A percentile compares a stretch with the other conserved stretches of the same genome.
phyloP scores from a whole-genome alignment of 805 yeast species.

The Starmerella asiatica region DNA sequence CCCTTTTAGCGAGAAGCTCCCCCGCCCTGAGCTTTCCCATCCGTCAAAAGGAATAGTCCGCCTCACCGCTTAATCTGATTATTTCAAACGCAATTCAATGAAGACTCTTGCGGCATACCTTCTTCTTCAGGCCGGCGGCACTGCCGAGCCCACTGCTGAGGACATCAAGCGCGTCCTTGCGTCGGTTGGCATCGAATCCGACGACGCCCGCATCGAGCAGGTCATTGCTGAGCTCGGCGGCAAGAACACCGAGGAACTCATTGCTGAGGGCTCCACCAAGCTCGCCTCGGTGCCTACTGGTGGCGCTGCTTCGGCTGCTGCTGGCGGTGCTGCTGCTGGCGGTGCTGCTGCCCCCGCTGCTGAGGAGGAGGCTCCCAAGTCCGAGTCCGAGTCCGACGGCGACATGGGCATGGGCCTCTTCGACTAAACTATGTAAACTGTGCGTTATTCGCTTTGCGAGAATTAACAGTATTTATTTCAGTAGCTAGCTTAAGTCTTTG shows the following conservation, averaged over 20 bases:
- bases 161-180: slow-evolving; percentile 79
- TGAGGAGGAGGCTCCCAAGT: slow-evolving; percentile 58
- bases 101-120: slow-evolving; percentile 99
- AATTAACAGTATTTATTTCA: too few species aligned
- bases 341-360: slow-evolving; percentile 60
- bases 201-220: slow-evolving; percentile 69
- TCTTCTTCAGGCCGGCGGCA: slow-evolving; percentile 95
- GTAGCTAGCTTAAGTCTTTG: too few species aligned
- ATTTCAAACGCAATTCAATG: slow-evolving; percentile 34
- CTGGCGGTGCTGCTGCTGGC: slow-evolving; percentile 57
- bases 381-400: slow-evolving; percentile 35
- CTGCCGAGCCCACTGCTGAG: slow-evolving; percentile 83
- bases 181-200: slow-evolving; percentile 93
- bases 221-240: slow-evolving; percentile 83
- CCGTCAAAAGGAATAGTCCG: slow-evolving; percentile 68
- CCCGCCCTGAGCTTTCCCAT: not conserved
- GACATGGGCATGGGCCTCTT: slow-evolving; percentile 49
- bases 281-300: slow-evolving; percentile 96
- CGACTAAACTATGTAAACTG: slow-evolving; percentile 51
- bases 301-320: slow-evolving; percentile 83
- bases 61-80: slow-evolving; percentile 30
- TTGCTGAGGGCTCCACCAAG: slow-evolving; percentile 90
- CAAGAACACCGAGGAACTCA: slow-evolving; percentile 76
- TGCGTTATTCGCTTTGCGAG: too few species aligned
- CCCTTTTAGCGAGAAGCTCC: not conserved